phyloP scores from a whole-genome alignment of 805 yeast species.

The Diddensiella santjacobensis region DNA sequence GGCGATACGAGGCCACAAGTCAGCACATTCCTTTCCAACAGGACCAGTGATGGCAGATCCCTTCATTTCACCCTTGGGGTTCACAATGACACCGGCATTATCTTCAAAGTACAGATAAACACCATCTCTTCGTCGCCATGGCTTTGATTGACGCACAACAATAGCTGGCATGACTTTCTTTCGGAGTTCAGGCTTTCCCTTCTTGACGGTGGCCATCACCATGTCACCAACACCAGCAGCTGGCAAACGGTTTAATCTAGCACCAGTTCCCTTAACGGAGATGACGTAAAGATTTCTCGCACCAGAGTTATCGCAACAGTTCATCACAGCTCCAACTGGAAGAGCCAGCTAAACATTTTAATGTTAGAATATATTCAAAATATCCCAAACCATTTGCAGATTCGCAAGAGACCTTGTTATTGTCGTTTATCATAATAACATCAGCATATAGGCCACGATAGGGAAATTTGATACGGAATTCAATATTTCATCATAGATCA shows the following conservation, averaged over 20 bases:
- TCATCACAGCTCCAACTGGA: constrained; percentile 99
- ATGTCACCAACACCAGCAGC: constrained; percentile 99
- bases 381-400: too few relatives aligned
- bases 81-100: constrained; percentile 99
- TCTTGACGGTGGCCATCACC: constrained; percentile 88
- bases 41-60: constrained; percentile 99
- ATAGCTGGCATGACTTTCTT: constrained; percentile 99
- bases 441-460: too few relatives aligned
- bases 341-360: constrained; percentile 81
- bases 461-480: too few relatives aligned
- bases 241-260: constrained; percentile 99
- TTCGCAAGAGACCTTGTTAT: too few relatives aligned
- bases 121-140: constrained; percentile 99
- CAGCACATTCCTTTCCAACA: constrained; percentile 99
- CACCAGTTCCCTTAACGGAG: constrained; percentile 99
- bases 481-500: too few relatives aligned
- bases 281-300: constrained; percentile 98
- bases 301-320: constrained; percentile 99
- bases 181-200: constrained; percentile 99
- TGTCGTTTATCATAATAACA: too few relatives aligned
- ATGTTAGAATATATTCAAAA: too few relatives aligned
- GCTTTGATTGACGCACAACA: constrained; percentile 97
- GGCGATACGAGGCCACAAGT: constrained; percentile 99
- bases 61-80: constrained; percentile 99
- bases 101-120: constrained; percentile 99